These are phyloP conservation scores for Scleroderma bovista DNA, from an alignment of 768 basidiomycete genomes.

Conservation along the genomic window DNA sequence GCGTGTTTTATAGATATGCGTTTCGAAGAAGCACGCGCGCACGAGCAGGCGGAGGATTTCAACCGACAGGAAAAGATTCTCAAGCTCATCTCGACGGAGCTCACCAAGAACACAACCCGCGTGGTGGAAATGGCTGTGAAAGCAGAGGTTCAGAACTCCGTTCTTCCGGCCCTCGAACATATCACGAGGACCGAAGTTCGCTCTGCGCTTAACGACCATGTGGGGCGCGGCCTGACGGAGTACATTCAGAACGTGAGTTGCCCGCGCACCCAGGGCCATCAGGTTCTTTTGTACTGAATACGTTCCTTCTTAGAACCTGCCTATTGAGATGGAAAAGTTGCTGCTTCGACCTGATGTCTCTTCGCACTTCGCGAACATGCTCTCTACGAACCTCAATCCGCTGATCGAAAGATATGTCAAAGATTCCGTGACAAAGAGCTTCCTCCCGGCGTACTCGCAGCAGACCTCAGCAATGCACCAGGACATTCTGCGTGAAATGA, in stretches of 20 bases:
- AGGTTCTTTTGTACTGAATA: constrained; percentile 2
- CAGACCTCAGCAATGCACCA: constrained; percentile 76
- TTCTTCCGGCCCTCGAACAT: constrained; percentile 74
- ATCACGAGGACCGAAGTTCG: constrained; percentile 82
- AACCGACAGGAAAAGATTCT: constrained; percentile 84
- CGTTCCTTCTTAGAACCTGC: constrained; percentile 49
- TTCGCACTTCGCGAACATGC: constrained; percentile 67
- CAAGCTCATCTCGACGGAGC: constrained; percentile 80
- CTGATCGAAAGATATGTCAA: constrained; percentile 78
- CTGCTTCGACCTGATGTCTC: constrained; percentile 73
- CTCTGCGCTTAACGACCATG: constrained; percentile 69
- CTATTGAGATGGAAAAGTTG: constrained; percentile 73
- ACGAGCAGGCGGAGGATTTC: constrained; percentile 78
- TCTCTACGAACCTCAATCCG: constrained; percentile 68
- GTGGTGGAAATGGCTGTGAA: constrained; percentile 89
- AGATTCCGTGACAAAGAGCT: constrained; percentile 65
- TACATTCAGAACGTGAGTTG: constrained; percentile 62
- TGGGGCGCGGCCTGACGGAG: constrained; percentile 67
- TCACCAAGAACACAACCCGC: constrained; percentile 82
- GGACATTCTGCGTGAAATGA: constrained; percentile 70
- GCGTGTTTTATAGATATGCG: constrained; percentile 58
- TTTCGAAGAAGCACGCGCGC: constrained; percentile 72
- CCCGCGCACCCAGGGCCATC: background rate
- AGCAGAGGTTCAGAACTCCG: constrained; percentile 76
- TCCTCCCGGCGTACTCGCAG: constrained; percentile 72